phyloP scores from a whole-genome alignment of 2,329 filamentous ascomycete species.

The Cercospora zeina region DNA sequence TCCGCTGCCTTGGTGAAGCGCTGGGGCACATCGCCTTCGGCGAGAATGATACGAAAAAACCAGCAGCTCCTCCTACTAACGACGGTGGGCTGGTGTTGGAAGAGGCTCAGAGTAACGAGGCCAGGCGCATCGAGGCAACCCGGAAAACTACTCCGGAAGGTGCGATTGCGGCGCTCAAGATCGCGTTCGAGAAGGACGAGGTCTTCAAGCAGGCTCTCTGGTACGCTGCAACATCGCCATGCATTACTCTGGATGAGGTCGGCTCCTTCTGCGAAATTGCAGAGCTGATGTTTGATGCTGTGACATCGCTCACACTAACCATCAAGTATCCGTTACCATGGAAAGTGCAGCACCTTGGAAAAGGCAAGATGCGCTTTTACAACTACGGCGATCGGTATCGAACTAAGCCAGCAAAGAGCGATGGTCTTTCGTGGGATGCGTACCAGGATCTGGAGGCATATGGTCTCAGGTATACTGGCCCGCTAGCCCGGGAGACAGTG shows the following conservation, averaged over 20 bases:
- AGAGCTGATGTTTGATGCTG: slow-evolving; percentile 55
- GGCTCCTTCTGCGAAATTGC: slow-evolving; percentile 60
- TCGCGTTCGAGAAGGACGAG: slow-evolving; percentile 52
- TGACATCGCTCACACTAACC: slow-evolving; percentile 52
- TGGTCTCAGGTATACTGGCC: slow-evolving; percentile 39
- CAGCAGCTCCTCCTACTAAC: slow-evolving; percentile 40
- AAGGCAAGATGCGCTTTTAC: slow-evolving; percentile 46
- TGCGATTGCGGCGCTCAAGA: slow-evolving; percentile 58
- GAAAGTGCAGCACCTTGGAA: slow-evolving; percentile 55
- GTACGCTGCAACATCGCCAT: slow-evolving; percentile 55
- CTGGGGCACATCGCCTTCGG: slow-evolving; percentile 62
- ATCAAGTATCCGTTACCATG: slow-evolving; percentile 60
- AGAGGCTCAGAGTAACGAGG: slow-evolving; percentile 54
- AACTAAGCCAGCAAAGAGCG: slow-evolving; percentile 32
- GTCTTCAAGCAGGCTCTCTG: slow-evolving; percentile 57
- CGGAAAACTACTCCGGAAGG: slow-evolving; percentile 58
- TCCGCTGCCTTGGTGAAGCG: slow-evolving; percentile 55
- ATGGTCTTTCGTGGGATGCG: slow-evolving; percentile 35
- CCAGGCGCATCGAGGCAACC: slow-evolving; percentile 56
- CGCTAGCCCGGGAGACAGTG: slow-evolving; percentile 28
- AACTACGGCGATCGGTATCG: slow-evolving; percentile 31
- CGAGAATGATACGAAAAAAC: slow-evolving; percentile 42
- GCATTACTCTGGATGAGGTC: slow-evolving; percentile 55
- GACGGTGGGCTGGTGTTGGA: slow-evolving; percentile 57
- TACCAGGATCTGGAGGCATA: slow-evolving; percentile 34